phyloP scores from a whole-genome alignment of 2,329 filamentous ascomycete genomes.

The Paraphoma sp. region DNA sequence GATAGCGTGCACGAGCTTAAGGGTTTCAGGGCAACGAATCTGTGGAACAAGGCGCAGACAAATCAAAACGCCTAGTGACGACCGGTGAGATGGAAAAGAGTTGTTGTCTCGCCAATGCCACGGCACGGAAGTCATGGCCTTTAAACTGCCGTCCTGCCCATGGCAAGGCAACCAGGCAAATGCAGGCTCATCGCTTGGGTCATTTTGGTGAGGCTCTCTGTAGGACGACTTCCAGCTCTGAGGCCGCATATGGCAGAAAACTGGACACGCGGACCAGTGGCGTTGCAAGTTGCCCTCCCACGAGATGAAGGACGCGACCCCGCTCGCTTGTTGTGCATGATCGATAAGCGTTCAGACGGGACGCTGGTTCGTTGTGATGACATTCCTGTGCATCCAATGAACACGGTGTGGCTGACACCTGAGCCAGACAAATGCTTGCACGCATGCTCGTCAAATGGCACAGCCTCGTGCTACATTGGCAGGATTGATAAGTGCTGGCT shows the following conservation, averaged over 20 bases:
- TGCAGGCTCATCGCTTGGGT: background rate
- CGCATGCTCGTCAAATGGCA: background rate
- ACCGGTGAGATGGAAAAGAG: background rate
- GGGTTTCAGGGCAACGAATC: background rate
- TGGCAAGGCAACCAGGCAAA: background rate
- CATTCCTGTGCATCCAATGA: background rate
- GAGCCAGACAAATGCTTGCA: background rate
- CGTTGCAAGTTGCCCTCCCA: background rate
- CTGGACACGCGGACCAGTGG: background rate
- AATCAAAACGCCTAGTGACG: background rate
- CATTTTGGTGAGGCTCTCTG: background rate
- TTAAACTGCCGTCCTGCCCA: background rate
- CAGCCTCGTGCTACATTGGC: background rate
- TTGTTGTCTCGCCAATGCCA: too few species aligned
- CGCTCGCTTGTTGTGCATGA: background rate
- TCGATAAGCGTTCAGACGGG: background rate
- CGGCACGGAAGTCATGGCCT: background rate
- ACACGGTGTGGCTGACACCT: background rate
- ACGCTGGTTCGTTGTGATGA: background rate
- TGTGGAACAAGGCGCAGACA: background rate
- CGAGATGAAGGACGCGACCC: background rate
- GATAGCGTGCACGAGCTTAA: background rate
- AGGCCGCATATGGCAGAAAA: background rate
- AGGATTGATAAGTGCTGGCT: background rate
- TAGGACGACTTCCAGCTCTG: background rate